Conservation (phyloP, 169 alveolate genomes). For the Cryptosporidium viatorum region DNA sequence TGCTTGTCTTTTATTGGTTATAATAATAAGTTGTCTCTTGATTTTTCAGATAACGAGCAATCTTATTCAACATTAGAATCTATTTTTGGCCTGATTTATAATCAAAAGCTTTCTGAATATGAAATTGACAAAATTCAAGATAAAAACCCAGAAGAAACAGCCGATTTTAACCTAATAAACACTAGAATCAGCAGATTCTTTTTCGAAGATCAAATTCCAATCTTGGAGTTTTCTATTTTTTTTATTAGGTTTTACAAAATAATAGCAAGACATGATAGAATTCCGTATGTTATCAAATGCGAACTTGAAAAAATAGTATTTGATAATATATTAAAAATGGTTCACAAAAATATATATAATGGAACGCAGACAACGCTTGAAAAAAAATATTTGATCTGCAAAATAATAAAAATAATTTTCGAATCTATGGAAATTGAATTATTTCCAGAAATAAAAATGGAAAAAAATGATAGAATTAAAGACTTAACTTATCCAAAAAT, state of each 20-base stretch:
- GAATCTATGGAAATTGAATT: neutral
- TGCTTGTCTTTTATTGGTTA: slow-evolving; percentile 3
- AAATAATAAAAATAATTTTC: neutral
- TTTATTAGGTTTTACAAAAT: slow-evolving; percentile 27
- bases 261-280: neutral
- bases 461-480: neutral
- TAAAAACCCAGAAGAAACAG: neutral
- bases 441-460: neutral
- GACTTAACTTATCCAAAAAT: neutral
- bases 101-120: neutral
- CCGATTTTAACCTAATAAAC: neutral
- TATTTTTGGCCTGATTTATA: neutral
- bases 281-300: neutral
- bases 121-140: neutral
- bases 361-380: neutral
- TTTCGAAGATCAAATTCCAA: neutral
- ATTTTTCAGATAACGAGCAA: neutral
- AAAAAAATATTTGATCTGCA: neutral
- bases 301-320: neutral
- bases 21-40: neutral
- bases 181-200: neutral
- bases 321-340: neutral
- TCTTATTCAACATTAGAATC: neutral
- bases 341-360: neutral
- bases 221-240: slow-evolving; percentile 5